Base-by-base conservation (phyloP, 441 rosid genomes). In the Populus hybrid region DNA sequence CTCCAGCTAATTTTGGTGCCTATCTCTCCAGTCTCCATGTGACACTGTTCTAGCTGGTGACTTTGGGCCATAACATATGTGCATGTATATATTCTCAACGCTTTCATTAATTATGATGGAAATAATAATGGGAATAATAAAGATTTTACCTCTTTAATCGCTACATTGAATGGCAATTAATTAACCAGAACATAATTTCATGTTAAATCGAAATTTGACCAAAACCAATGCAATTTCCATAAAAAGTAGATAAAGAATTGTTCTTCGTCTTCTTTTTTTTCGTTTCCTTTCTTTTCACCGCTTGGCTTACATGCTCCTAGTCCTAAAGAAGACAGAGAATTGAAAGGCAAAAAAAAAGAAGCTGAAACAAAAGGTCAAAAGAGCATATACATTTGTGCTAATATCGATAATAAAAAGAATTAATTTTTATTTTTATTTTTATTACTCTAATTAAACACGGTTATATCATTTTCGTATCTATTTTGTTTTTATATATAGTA, bases 321-420 rank as follows among this genome's bases (percentile, higher is more conserved):
- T 18, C 61, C 61, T 53, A 11, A 50, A 24, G 3, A 16, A 34
- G 32, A 30, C 32, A 30, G 0, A 30, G 32, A 30, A 30, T 30
- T 30, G 32, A 30, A 30, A 30, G 32, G 34, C 3, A 3, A 5
- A 53, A 34, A 9, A 57, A 57, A 23, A 23, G n/a, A 8, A n/a
- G 9, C 5, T 1, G 59, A 30, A 20, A 50, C 69, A 34, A 69
- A 61, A 63, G 16, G 74, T 69, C 79, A 77, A 77, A 77, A 70
- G 74, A 70, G 34, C 74, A 59, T 57, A 67, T 36, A 57, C 59
- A 26, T 26, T 26, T 26, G 28, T 26, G 32, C 50, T 28, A 75
- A 66, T 26, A 26, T 26, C 28, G 28, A 11, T 70, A 21, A 4
- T 2, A 65, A 24, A 4, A 34, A 34, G 7, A 34, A 34, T 26